A percentile compares a stretch with the other conserved stretches of the same genome.
Conservation (phyloP, 2,329 filamentous ascomycete species). For the Periconia macrospinosa region DNA sequence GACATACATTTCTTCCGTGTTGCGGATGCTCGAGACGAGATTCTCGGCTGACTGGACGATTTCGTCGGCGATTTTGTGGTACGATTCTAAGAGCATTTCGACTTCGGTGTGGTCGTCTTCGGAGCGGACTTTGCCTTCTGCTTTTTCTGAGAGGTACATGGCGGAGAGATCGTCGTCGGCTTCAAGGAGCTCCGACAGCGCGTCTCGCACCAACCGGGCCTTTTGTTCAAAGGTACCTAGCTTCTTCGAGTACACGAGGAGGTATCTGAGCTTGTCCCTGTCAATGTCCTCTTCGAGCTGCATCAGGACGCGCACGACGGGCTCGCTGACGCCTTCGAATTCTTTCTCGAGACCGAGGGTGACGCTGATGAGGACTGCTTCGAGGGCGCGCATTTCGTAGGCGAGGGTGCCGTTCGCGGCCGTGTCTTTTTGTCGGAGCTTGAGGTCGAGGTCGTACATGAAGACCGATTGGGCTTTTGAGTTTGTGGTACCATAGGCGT, state of each 20-base stretch:
- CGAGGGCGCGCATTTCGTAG: constrained; percentile 94
- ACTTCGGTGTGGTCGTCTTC: constrained; percentile 94
- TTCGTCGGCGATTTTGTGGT: constrained; percentile 97
- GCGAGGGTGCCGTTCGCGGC: constrained; percentile 62
- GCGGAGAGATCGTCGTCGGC: constrained; percentile 91
- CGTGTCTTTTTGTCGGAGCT: constrained; percentile 77
- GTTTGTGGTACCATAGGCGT: constrained; percentile 91
- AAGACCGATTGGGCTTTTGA: constrained; percentile 96
- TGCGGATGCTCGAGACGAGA: constrained; percentile 89
- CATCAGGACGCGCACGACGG: constrained; percentile 83
- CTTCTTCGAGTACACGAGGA: constrained; percentile 93
- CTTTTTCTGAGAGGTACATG: constrained; percentile 95
- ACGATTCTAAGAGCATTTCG: constrained; percentile 94
- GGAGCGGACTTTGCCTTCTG: constrained; percentile 69
- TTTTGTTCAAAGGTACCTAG: constrained; percentile 98
- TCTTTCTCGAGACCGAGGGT: constrained; percentile 91
- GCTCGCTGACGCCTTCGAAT: constrained; percentile 90
- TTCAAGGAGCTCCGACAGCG: constrained; percentile 92
- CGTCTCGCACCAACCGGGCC: constrained; percentile 87
- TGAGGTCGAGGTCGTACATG: constrained; percentile 95
- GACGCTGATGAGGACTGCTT: constrained; percentile 92
- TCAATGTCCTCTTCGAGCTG: constrained; percentile 97
- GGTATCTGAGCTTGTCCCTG: constrained; percentile 83
- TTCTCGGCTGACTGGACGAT: constrained; percentile 95
- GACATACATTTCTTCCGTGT: constrained; percentile 94